Evolutionary conservation across 2,329 filamentous ascomycete genomes (phyloP), one percentile per base, ranked within the genome.

Genomic region (Fusarium buharicum): DNA sequence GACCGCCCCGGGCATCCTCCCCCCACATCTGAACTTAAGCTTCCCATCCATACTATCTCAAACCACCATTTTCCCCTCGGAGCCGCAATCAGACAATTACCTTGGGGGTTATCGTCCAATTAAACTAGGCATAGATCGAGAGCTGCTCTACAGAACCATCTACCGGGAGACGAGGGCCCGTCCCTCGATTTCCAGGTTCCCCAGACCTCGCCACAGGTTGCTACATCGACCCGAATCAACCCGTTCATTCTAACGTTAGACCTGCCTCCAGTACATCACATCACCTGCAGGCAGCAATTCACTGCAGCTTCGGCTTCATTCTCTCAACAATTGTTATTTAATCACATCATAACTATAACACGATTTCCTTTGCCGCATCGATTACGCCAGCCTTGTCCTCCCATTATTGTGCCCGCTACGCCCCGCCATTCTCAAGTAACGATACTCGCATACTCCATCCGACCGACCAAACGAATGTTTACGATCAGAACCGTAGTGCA

Each of bases 201-300:
- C 43, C 30, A 41, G 41, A 37, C 18, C 27, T 50, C 47, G 55
- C 66, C 64, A 66, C 53, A 46, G 55, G 27, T 45, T 36, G 46
- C 62, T 51, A 59, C 55, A 55, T 57, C 51, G 38, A 62, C 59
- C 64, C 66, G 64, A 69, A 50, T 54, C 40, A 60, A 57, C 52
- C 59, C 63, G 57, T 47, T 39, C 18, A 22, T 62, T 43, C 30
- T 8, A 33, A 30, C 47, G 36, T 33, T 9, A 22, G 24, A 12
- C 13, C 4, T 40, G 24, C 40, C 28, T n/a, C n/a, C n/a, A n/a
- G n/a, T n/a, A n/a, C n/a, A n/a, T n/a, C n/a, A n/a, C n/a, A n/a
- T n/a, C n/a, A 24, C 22, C 4, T 27, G n/a, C 30, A 27, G 22
- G 24, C 18, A n/a, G 28, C 36, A 44, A 44, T 13, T 38, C 10